These are phyloP conservation scores for Puccinia coronata DNA, from an alignment of 1,284 basidiomycete species.

Conservation along the genomic window DNA sequence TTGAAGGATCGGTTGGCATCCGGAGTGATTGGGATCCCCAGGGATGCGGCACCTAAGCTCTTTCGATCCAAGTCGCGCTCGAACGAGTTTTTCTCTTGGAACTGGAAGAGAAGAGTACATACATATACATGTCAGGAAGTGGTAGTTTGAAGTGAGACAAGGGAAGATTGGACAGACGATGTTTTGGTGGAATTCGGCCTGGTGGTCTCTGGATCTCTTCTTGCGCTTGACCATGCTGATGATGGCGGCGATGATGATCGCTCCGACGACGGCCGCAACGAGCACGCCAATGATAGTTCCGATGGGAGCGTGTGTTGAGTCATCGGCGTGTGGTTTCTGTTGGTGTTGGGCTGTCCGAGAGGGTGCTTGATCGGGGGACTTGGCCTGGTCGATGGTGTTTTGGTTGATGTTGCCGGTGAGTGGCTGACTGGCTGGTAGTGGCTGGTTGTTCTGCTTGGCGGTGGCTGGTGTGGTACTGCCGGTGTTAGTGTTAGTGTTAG, in stretches of 20 bases:
- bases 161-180: slow-evolving; percentile 1
- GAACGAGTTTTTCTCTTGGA: background rate
- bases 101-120: background rate
- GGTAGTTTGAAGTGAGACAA: background rate
- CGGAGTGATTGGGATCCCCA: background rate
- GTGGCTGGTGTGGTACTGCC: background rate
- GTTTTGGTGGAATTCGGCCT: background rate
- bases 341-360: background rate
- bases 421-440: no score
- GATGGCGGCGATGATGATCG: slow-evolving; percentile 9
- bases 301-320: background rate
- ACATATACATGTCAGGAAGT: background rate
- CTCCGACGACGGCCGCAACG: slow-evolving; percentile 3
- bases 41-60: background rate
- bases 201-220: background rate
- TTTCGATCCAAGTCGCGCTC: background rate
- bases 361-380: background rate
- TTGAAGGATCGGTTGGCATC: background rate
- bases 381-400: background rate
- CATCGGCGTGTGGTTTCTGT: background rate
- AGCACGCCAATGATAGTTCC: slow-evolving; percentile 40
- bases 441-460: background rate
- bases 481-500: background rate
- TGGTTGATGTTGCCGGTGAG: background rate
- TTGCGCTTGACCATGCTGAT: slow-evolving; percentile 7